Percentiles rank a stretch among this genome's conserved stretches.
These are phyloP conservation scores for Pyrrhoderma noxium DNA, from an alignment of 1,284 basidiomycete species.

Conservation along the genomic window DNA sequence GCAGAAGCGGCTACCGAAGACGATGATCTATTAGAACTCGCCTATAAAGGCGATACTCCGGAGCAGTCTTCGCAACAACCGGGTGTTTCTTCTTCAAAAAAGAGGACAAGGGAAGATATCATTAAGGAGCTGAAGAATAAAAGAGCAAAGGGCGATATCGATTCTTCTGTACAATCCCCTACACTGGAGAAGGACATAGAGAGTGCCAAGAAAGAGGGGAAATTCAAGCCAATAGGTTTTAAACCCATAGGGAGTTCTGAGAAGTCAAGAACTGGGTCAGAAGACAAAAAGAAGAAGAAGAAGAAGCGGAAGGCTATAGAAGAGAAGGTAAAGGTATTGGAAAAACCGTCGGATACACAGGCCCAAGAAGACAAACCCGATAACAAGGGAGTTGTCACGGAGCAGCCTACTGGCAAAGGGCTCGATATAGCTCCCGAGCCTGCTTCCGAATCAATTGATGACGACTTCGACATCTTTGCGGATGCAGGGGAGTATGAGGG, in stretches of 20 bases:
- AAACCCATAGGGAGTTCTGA: slow-evolving; percentile 46
- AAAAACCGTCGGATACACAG: slow-evolving; percentile 25
- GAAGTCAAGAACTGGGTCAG: slow-evolving; percentile 35
- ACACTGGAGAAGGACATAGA: slow-evolving; percentile 34
- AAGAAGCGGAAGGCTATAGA: slow-evolving; percentile 36
- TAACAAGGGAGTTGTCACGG: not conserved
- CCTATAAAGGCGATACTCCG: slow-evolving; percentile 39
- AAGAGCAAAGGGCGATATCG: slow-evolving; percentile 29
- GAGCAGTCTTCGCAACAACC: slow-evolving; percentile 21
- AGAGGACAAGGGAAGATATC: slow-evolving; percentile 68
- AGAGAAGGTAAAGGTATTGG: slow-evolving; percentile 25
- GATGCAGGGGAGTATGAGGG: slow-evolving; percentile 81
- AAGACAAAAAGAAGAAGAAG: slow-evolving; percentile 44
- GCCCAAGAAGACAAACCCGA: not conserved
- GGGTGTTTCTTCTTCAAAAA: slow-evolving; percentile 32
- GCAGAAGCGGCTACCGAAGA: slow-evolving; percentile 47
- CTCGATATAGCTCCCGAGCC: slow-evolving; percentile 15
- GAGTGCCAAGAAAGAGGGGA: slow-evolving; percentile 51
- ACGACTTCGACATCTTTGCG: slow-evolving; percentile 57
- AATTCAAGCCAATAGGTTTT: slow-evolving; percentile 77
- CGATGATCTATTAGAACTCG: slow-evolving; percentile 73
- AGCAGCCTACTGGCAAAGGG: not conserved
- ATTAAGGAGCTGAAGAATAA: slow-evolving; percentile 66
- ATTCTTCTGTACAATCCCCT: slow-evolving; percentile 18
- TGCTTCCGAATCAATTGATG: slow-evolving; percentile 31